Conservation (phyloP, 371 early-diverging fungal species). For the Mucor saturninus region DNA sequence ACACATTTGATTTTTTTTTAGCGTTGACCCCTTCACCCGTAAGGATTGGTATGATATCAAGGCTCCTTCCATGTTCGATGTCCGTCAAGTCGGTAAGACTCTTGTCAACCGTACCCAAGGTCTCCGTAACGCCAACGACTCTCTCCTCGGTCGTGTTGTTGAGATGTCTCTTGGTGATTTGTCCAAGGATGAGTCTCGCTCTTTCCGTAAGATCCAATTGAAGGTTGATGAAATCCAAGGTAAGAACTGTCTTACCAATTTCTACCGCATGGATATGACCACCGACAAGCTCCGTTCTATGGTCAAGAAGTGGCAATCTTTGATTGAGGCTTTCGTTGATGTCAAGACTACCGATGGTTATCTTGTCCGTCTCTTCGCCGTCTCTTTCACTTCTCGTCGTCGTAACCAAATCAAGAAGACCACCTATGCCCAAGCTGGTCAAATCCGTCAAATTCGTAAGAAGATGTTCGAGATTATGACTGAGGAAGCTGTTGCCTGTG, state of each 20-base stretch:
- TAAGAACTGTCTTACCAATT: slow-evolving; percentile 99
- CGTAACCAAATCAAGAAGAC: slow-evolving; percentile 97
- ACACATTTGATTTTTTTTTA: slow-evolving; percentile 25
- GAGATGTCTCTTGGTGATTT: slow-evolving; percentile 99
- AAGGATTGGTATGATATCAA: slow-evolving; percentile 99
- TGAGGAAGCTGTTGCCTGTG: slow-evolving; percentile 88
- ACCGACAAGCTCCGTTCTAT: slow-evolving; percentile 99
- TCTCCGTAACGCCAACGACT: slow-evolving; percentile 96
- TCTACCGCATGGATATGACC: slow-evolving; percentile 99
- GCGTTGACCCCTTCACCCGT: slow-evolving; percentile 95
- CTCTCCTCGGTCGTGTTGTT: slow-evolving; percentile 96
- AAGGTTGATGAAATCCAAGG: slow-evolving; percentile 98
- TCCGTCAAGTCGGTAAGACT: slow-evolving; percentile 97
- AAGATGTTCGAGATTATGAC: slow-evolving; percentile 99
- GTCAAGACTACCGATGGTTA: slow-evolving; percentile 99
- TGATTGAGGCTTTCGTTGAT: slow-evolving; percentile 98
- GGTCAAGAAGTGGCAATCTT: slow-evolving; percentile 99
- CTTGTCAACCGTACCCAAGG: slow-evolving; percentile 99
- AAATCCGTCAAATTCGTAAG: slow-evolving; percentile 99
- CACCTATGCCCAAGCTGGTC: slow-evolving; percentile 97
- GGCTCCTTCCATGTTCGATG: slow-evolving; percentile 95
- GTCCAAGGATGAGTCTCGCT: slow-evolving; percentile 92
- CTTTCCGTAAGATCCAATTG: slow-evolving; percentile 99
- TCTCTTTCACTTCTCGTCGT: slow-evolving; percentile 98
- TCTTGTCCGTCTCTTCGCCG: slow-evolving; percentile 97